Conservation (phyloP, 2,329 filamentous ascomycete species). For the Cadophora gregata region DNA sequence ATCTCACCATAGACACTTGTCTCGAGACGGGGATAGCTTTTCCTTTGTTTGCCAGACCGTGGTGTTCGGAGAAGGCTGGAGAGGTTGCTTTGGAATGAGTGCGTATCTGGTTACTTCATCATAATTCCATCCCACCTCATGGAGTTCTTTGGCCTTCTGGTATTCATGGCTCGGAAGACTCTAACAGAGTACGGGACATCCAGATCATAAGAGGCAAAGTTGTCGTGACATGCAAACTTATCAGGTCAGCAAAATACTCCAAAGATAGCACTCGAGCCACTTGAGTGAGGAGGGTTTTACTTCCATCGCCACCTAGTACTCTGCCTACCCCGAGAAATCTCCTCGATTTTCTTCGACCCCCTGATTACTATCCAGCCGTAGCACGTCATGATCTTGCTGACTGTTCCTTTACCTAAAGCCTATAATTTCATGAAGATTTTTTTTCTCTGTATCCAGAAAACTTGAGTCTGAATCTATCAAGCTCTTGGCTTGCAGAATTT, state of each 20-base stretch:
- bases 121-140: neutral
- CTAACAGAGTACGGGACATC: neutral
- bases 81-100: neutral
- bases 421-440: neutral
- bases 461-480: slow-evolving; percentile 6
- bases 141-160: neutral
- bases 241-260: slow-evolving; percentile 4
- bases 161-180: neutral
- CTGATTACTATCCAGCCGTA: neutral
- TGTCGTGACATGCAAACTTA: neutral
- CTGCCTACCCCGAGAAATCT: neutral
- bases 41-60: neutral
- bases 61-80: slow-evolving; percentile 14
- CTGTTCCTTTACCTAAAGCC: neutral
- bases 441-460: neutral
- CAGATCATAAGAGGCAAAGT: neutral
- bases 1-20: slow-evolving; percentile 1
- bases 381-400: slow-evolving; percentile 10
- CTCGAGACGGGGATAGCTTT: slow-evolving; percentile 8
- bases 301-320: slow-evolving; percentile 6
- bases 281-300: neutral
- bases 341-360: neutral
- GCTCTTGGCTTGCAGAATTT: slow-evolving; percentile 4
- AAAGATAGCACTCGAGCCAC: neutral
- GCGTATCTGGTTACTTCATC: neutral